Base-by-base conservation (phyloP, 257 asterid genomes). In the Solanum ossicruentum region DNA sequence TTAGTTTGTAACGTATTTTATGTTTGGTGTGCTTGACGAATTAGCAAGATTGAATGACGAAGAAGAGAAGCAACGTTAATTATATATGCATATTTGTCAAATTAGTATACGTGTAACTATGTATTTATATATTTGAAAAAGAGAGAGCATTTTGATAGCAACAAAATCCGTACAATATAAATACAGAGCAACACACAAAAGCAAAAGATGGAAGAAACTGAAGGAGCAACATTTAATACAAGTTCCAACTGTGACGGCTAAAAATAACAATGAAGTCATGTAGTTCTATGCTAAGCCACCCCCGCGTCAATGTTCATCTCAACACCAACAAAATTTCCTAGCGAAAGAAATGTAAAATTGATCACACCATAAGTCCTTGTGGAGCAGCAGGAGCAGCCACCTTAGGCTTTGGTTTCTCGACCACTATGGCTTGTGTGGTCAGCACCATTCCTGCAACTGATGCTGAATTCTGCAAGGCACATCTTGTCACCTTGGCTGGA, bases 401-500 rank as follows among this genome's bases (percentile, higher is more conserved):
- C 85, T 89, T 94, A 3, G 98, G 96, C 89, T 93, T 95, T 13
- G 97, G 77, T 70, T 95, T 97, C 86, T 97, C 98, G 43, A 95
- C 98, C 8, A 95, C 99, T 6, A 97, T 97, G 88, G 99, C 99
- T 67, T 97, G 99, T 55, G 98, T 97, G 12, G 99, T 97, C 43
- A 97, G 95, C 61, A 95, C 99, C 99, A 97, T 97, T 63, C 98
- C 99, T 3, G 99, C 97, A 23, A 97, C 94, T 4, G 99, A 95
- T 75, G 99, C 98, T 4, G 98, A 91, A 66, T 97, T 97, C 85
- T 93, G 97, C 92, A 93, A 63, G 3, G 91, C 99, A 26, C 99
- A 97, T 88, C 98, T 88, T 2, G 92, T 91, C 85, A 97, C 98
- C 93, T 94, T 97, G 43, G 99, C 98, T 1, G 99, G 99, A 89